Conservation (phyloP, 1,284 basidiomycete genomes). For the Tausonia pullulans region DNA sequence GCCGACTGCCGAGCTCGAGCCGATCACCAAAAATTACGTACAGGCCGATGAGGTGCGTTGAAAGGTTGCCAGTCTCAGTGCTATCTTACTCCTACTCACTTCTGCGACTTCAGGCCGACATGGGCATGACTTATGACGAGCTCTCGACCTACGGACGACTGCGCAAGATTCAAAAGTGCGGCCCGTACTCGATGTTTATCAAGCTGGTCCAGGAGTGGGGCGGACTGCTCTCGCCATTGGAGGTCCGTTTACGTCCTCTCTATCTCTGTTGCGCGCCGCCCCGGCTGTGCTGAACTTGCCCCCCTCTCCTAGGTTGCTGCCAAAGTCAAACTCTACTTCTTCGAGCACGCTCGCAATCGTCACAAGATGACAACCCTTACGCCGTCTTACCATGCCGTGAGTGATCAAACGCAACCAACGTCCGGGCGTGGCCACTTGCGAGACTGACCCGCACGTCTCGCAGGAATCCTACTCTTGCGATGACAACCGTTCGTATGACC, state of each 20-base stretch:
- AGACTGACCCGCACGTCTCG: background rate
- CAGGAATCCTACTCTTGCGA: slow-evolving; percentile 93
- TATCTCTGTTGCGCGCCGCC: background rate
- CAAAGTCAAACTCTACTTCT: slow-evolving; percentile 97
- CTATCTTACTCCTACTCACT: background rate
- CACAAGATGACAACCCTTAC: slow-evolving; percentile 99
- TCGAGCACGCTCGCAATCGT: slow-evolving; percentile 88
- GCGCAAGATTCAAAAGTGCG: slow-evolving; percentile 92
- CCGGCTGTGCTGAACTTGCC: background rate
- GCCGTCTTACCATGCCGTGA: slow-evolving; percentile 86
- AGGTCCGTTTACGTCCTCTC: slow-evolving; percentile 42
- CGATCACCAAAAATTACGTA: slow-evolving; percentile 83
- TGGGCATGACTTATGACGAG: slow-evolving; percentile 99
- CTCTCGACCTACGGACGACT: slow-evolving; percentile 85
- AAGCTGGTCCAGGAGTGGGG: slow-evolving; percentile 93
- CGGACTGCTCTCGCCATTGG: slow-evolving; percentile 52
- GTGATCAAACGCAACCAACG: slow-evolving; percentile 25
- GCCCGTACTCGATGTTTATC: slow-evolving; percentile 92
- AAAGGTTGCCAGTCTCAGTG: too few relatives aligned
- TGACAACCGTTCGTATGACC: slow-evolving; percentile 63
- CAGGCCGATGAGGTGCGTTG: slow-evolving; percentile 77
- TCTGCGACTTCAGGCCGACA: slow-evolving; percentile 55
- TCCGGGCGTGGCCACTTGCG: background rate
- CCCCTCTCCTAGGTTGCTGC: slow-evolving; percentile 61
- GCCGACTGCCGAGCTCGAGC: slow-evolving; percentile 93